A percentile compares a stretch with the other conserved stretches of the same genome.
Conservation (phyloP, 2,329 filamentous ascomycete species). For the Hymenoscyphus albidus region DNA sequence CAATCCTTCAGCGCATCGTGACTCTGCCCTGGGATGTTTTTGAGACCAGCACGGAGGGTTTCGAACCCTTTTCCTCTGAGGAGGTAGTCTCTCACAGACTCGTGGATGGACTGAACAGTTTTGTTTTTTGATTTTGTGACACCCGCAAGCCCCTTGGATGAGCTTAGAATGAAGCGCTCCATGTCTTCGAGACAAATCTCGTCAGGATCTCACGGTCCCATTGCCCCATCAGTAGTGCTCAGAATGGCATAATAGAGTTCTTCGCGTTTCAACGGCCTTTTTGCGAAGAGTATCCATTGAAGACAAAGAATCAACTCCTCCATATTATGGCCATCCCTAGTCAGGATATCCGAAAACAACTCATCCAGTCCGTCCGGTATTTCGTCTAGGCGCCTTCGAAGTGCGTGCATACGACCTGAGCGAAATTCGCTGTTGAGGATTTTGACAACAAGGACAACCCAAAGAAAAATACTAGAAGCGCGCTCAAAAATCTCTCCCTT, state of each 20-base stretch:
- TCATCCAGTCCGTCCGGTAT: conserved; percentile 21
- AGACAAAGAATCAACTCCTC: conserved; percentile 44
- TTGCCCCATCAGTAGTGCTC: conserved; percentile 18
- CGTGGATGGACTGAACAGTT: conserved; percentile 41
- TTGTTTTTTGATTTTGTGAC: conserved; percentile 31
- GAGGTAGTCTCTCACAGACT: conserved; percentile 41
- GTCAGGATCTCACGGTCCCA: conserved; percentile 23
- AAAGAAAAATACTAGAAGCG: neutral
- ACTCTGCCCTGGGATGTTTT: conserved; percentile 26
- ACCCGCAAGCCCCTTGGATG: conserved; percentile 43
- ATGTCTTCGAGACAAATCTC: conserved; percentile 33
- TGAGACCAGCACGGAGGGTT: conserved; percentile 27
- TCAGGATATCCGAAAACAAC: conserved; percentile 23
- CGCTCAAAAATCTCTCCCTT: neutral
- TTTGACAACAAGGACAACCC: neutral
- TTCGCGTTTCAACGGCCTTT: conserved; percentile 22
- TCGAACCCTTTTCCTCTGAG: conserved; percentile 18
- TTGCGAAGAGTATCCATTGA: conserved; percentile 51
- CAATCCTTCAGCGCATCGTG: conserved; percentile 27
- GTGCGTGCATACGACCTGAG: neutral
- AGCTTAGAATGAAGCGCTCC: conserved; percentile 36
- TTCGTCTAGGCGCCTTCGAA: conserved; percentile 38
- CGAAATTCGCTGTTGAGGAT: neutral
- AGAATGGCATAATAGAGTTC: conserved; percentile 27
- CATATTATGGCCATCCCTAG: conserved; percentile 42